Conservation (phyloP, 441 rosid species). For the Eugenia klotzschiana region DNA sequence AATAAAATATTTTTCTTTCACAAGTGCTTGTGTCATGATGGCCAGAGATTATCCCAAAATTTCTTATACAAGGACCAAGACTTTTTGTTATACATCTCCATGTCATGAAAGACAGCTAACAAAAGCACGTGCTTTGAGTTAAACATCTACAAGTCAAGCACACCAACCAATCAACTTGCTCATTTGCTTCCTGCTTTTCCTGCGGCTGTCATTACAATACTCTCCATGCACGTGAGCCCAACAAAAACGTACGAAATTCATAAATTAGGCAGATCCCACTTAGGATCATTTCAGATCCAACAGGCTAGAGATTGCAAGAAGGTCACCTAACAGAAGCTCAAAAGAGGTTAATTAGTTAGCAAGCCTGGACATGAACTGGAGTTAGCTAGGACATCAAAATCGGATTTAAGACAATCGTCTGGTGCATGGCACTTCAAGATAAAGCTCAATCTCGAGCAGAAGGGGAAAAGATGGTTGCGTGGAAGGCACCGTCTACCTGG, state of each 20-base stretch:
- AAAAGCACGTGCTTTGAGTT: neutral
- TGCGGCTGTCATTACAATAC: neutral
- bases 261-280: neutral
- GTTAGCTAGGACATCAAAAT: neutral
- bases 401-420: neutral
- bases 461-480: neutral
- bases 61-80: neutral
- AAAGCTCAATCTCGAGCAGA: neutral
- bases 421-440: neutral
- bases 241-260: neutral
- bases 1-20: too few relatives aligned
- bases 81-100: neutral
- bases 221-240: neutral
- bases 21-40: too few relatives aligned
- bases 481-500: too few relatives aligned
- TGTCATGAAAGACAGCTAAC: neutral
- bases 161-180: neutral
- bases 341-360: neutral
- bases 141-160: neutral
- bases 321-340: neutral
- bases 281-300: neutral
- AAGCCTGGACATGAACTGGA: neutral
- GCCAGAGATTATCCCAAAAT: neutral
- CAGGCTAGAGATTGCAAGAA: neutral
- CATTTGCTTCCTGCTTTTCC: neutral